Evolutionary conservation across 208 protist species (phyloP).

Genomic region (Crithidia sp.): DNA sequence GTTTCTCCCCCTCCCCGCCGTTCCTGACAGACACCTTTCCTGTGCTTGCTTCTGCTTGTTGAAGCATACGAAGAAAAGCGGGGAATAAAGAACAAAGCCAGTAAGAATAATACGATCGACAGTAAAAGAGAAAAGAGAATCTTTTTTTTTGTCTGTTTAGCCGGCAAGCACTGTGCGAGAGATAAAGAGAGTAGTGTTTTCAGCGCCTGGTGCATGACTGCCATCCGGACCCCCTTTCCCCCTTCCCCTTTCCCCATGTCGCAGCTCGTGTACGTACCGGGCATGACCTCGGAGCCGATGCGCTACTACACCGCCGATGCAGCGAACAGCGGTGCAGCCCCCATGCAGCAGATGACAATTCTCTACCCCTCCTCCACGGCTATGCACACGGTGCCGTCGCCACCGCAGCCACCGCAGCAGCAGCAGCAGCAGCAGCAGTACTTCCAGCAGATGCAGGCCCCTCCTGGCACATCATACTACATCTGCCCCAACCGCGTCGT

Average conservation of each 20-base stretch:
- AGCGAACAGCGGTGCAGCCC: not conserved
- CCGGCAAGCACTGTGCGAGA: too few species aligned
- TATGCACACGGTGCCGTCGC: not conserved
- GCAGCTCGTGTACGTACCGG: constrained; percentile 28
- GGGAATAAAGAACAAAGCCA: too few species aligned
- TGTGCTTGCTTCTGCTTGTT: too few species aligned
- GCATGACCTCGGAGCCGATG: not conserved
- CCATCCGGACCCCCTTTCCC: not conserved
- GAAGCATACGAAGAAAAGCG: too few species aligned
- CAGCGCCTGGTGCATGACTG: not conserved
- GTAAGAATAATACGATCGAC: too few species aligned
- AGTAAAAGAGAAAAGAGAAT: too few species aligned
- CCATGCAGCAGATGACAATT: constrained; percentile 16
- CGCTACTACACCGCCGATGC: constrained; percentile 17
- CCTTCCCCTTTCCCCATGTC: constrained; percentile 18
- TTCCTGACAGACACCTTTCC: too few species aligned
- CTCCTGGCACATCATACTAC: constrained; percentile 9
- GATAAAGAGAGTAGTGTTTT: not conserved
- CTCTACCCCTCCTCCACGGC: constrained; percentile 1
- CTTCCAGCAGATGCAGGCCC: not conserved
- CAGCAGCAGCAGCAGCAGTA: constrained; percentile 7
- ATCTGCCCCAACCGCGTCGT: constrained; percentile 7
- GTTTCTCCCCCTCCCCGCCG: too few species aligned
- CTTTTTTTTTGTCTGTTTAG: too few species aligned
- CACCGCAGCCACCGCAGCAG: constrained; percentile 5